Base-by-base conservation (phyloP, 495 filamentous ascomycete species). In the Cenococcum geophilum region DNA sequence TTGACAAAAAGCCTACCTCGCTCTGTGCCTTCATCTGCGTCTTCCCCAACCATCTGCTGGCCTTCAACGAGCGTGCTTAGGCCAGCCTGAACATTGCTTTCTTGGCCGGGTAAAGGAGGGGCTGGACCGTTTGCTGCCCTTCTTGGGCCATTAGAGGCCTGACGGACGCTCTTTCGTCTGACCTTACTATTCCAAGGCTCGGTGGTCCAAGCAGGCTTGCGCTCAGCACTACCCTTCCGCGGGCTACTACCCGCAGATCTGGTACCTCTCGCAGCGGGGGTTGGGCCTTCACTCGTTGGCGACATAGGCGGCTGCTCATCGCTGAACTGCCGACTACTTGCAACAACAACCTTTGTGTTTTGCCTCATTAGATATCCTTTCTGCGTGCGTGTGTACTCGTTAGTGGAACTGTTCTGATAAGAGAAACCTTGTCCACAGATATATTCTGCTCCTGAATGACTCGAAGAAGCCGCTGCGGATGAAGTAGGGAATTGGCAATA, bases 361-460 rank as follows among this genome's bases (percentile, higher is more conserved):
- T 98, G 93, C 65, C 93, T 84, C 93, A 97, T 97, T 34, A 98
- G 81, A 68, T 98, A 98, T 21, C 93, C 93, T 78, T 93, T 89
- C 93, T 98, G 64, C 55, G 64, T 49, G 55, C 53, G 63, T 47
- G 54, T 43, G 58, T 64, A 60, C n/a, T 49, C 55, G 60, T 71
- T 66, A 72, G 70, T 62, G 6, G 53, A 61, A 62, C 56, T 70
- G 59, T 66, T 48, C 50, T 55, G 65, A 53, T 59, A 65, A 20
- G 55, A 60, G 23, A 74, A 71, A 25, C 68, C 66, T 61, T 74
- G 67, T 27, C 64, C 72, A 42, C 63, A 57, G 37, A 65, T 63
- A 18, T 68, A 57, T 43, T 60, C 62, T 9, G 63, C 64, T 20
- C 36, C 55, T 64, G 59, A 60, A 18, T 59, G 50, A 40, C 34